These are phyloP conservation scores for Zymoseptoria crescenta DNA, from an alignment of 2,329 filamentous ascomycete species.

Conservation along the genomic window DNA sequence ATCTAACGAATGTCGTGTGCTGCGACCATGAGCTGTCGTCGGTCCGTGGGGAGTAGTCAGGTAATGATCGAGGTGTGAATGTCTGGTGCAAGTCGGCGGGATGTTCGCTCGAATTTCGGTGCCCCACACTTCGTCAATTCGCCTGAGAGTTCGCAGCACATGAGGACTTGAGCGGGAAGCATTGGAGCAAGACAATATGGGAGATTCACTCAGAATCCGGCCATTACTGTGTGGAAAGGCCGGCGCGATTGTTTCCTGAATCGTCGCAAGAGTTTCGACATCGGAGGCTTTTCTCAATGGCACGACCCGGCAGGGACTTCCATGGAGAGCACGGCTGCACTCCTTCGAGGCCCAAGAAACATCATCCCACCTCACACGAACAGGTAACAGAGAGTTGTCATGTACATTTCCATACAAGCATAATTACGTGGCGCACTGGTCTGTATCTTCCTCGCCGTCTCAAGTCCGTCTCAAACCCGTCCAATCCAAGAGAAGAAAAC, in stretches of 20 bases:
- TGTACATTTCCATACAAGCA: constrained; percentile 14
- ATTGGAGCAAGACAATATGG: no score
- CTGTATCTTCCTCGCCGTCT: constrained; percentile 1
- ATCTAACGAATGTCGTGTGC: not conserved
- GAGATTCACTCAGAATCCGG: no score
- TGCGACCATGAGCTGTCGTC: not conserved
- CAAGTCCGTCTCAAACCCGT: constrained; percentile 2
- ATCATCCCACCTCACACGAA: not conserved
- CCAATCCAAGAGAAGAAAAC: not conserved
- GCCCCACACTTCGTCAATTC: no score
- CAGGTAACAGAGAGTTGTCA: not conserved
- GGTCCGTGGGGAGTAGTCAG: no score
- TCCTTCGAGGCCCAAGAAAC: not conserved
- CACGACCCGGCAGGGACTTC: not conserved
- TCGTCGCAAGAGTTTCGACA: not conserved
- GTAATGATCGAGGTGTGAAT: no score
- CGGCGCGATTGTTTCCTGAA: no score
- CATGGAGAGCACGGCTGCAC: not conserved
- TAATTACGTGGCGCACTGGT: constrained; percentile 16
- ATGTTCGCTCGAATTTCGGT: no score
- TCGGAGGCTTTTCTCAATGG: not conserved
- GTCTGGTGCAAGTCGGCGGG: no score
- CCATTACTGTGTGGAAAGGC: no score
- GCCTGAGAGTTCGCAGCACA: no score
- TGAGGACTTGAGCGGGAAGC: no score